A percentile compares a stretch with the other conserved stretches of the same genome.
These are phyloP conservation scores for Boletus edulis DNA, from an alignment of 768 basidiomycete genomes.

Conservation along the genomic window DNA sequence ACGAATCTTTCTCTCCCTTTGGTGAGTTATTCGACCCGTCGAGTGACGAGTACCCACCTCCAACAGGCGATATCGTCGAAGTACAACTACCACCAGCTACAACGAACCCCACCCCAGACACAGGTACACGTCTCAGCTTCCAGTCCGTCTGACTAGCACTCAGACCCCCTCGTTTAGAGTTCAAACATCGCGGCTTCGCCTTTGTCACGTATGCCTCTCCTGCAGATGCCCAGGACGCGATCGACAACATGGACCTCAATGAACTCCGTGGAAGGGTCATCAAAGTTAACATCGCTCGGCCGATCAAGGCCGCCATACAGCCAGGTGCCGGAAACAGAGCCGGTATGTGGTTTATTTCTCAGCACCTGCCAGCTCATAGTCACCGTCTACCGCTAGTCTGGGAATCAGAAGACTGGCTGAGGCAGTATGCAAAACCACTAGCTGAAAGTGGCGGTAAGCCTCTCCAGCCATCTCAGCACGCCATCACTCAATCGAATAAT, in stretches of 20 bases:
- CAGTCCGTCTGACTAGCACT: slow-evolving; percentile 1
- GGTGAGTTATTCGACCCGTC: slow-evolving; percentile 47
- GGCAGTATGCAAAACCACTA: slow-evolving; percentile 75
- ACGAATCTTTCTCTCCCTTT: slow-evolving; percentile 84
- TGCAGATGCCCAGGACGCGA: slow-evolving; percentile 90
- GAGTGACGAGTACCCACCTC: not conserved
- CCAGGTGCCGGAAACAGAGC: slow-evolving; percentile 70
- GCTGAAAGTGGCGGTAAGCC: slow-evolving; percentile 67
- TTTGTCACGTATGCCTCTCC: slow-evolving; percentile 84
- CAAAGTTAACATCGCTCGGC: slow-evolving; percentile 83
- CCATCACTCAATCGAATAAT: slow-evolving; percentile 1
- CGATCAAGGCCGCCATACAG: slow-evolving; percentile 69
- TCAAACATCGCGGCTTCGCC: slow-evolving; percentile 91
- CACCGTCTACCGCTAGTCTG: slow-evolving; percentile 57
- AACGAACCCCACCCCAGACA: slow-evolving; percentile 62
- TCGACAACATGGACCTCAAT: slow-evolving; percentile 98
- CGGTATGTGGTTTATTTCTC: slow-evolving; percentile 43
- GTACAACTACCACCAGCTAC: slow-evolving; percentile 83
- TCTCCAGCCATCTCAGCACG: slow-evolving; percentile 1
- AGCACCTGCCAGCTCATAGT: not conserved
- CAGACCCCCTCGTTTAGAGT: slow-evolving; percentile 39
- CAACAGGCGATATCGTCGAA: slow-evolving; percentile 86
- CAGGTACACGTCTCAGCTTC: slow-evolving; percentile 37
- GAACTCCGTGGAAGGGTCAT: slow-evolving; percentile 75
- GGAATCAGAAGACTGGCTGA: slow-evolving; percentile 94